Evolutionary conservation across 2,329 filamentous ascomycete genomes (phyloP), one percentile per base, ranked within the genome.

Genomic region (Aphanoascus verrucosus): DNA sequence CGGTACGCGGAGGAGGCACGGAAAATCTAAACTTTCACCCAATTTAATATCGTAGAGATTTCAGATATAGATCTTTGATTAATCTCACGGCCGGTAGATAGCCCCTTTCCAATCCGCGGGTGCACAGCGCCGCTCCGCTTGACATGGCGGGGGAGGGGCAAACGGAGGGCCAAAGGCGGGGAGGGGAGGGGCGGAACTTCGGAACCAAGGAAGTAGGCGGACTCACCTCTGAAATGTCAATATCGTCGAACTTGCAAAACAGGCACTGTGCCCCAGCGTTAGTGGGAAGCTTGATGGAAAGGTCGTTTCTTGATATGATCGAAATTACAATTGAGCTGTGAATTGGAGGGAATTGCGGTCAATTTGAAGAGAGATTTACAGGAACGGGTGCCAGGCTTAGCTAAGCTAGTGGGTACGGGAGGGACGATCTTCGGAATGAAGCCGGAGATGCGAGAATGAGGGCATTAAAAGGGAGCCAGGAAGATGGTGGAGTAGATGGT

Each of bases 311-410:
- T 14, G 35, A 11, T n/a, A 12, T 14, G 35, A 38, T 3, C 12
- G 31, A 48, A 28, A 19, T 9, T 5, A 12, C 15, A 37, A 38
- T 23, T 38, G 45, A 48, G 31, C 28, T 7, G 43, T 3, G 34
- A 7, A 28, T 4, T 28, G n/a, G 28, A 15, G 20, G 23, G 34
- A 12, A 46, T 48, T 48, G 45, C 12, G 12, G 15, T 38, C 45
- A 48, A 48, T 47, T 35, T n/a, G 19, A 48, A 48, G 8, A 48
- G 32, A 48, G 32, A 48, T 38, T 48, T 37, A 48, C 45, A 48
- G 45, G 32, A 32, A 48, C 45, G 6, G 23, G 32, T 34, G 45
- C 17, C 20, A 20, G 48, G 48, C 48, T 50, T 50, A 50, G 35
- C 48, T 50, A 50, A 50, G 48, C 48, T 34, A 31, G 49, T 44